Evolutionary conservation across 1,284 basidiomycete species (phyloP), one percentile per base, ranked within the genome.

Genomic region (Singerocomus inundabilis): DNA sequence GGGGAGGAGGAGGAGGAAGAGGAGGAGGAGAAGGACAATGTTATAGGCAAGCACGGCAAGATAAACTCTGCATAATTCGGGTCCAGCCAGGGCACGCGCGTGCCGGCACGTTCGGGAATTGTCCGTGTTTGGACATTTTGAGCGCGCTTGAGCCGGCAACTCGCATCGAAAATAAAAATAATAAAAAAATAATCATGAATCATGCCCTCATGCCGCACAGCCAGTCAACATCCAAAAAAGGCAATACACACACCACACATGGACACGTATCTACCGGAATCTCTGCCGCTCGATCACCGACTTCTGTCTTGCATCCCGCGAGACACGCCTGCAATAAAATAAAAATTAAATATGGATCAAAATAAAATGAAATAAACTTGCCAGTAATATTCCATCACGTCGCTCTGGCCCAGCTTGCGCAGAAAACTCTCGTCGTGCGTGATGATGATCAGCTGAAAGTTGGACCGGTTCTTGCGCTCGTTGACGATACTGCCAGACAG

Each of bases 381-480:
- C 93, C 91, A 95, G 65, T 94, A 97, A 64, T 92, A 85, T 58
- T 96, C 92, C 78, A 97, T 87, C 24, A 93, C 91, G 57, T 92
- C 85, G 55, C 82, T 83, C 52, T 91, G 88, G 1, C 92, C 91
- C 28, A 96, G 79, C 59, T 88, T 91, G 16, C 80, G 74, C 41
- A 94, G 73, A 73, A 94, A 93, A 58, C 83, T 87, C 70, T 98
- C 94, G 72, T 98, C 94, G 68, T 98, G 94, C 1, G 92, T 95
- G 70, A 99, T 99, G 62, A 99, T 90, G 57, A 99, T 90, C 39
- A 99, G 80, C 72, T 99, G 96, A 79, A 98, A 98, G 69, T 97
- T 98, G 8, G 87, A 80, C 65, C 94, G 89, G 49, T 80, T 79
- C 66, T 88, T 88, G 59, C 93, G 83, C 63, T 96, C 93, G 55